Evolutionary conservation across 352 stramenopile species (phyloP).

Genomic region (Phytophthora podocarpi): DNA sequence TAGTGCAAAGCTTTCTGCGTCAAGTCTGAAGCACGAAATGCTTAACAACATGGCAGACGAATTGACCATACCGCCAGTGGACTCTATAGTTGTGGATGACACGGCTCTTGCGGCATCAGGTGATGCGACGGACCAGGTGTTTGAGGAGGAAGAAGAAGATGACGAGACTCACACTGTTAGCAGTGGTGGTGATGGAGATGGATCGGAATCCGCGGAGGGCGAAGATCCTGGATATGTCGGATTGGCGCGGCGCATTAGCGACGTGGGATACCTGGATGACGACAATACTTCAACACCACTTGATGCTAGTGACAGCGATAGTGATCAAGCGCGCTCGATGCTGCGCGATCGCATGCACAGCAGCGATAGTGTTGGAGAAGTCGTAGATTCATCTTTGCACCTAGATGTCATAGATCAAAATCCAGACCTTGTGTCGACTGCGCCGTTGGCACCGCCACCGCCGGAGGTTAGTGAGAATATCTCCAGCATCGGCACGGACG

Average conservation of each 20-base stretch:
- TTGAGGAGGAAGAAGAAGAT: constrained; percentile 61
- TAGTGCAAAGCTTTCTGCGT: constrained; percentile 24
- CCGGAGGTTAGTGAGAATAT: constrained; percentile 19
- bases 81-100: constrained; percentile 46
- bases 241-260: constrained; percentile 37
- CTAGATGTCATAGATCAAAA: constrained; percentile 27
- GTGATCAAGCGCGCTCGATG: constrained; percentile 26
- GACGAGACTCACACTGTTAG: constrained; percentile 31
- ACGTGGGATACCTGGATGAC: constrained; percentile 46
- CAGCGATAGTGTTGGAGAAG: constrained; percentile 41
- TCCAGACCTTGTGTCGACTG: constrained; percentile 26
- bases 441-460: constrained; percentile 24
- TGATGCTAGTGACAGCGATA: constrained; percentile 20
- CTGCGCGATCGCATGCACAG: constrained; percentile 44
- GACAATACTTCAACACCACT: constrained; percentile 22
- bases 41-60: constrained; percentile 41
- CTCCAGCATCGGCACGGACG: constrained; percentile 1
- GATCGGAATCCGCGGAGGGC: constrained; percentile 24
- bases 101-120: constrained; percentile 21
- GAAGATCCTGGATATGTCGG: constrained; percentile 39
- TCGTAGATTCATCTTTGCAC: constrained; percentile 34
- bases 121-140: constrained; percentile 27
- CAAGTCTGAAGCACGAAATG: constrained; percentile 44
- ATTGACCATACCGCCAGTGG: constrained; percentile 36
- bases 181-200: constrained; percentile 41